Evolutionary conservation across 345 rosid species (phyloP).

Genomic region (Citrus unshiu): DNA sequence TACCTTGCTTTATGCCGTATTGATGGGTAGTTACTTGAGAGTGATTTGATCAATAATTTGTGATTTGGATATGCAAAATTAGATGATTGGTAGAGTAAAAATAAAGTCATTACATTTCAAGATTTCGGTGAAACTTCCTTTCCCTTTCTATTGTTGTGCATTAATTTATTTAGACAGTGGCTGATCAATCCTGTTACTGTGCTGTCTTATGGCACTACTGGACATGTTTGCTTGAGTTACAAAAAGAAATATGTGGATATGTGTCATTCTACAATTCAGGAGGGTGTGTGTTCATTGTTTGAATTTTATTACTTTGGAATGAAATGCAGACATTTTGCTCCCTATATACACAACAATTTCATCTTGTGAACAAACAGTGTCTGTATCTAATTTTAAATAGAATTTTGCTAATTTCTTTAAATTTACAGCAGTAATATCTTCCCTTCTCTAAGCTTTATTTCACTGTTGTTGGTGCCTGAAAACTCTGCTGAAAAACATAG

Average conservation of each 20-base stretch:
- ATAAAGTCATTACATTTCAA: background rate
- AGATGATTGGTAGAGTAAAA: background rate
- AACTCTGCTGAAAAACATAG: constrained; percentile 40
- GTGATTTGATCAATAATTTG: constrained; percentile 2
- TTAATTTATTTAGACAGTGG: background rate
- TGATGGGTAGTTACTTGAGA: constrained; percentile 4
- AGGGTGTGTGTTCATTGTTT: constrained; percentile 20
- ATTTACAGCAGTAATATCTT: constrained; percentile 30
- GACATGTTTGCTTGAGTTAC: constrained; percentile 15
- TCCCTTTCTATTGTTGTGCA: background rate
- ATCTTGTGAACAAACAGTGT: constrained; percentile 24
- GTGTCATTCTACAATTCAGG: constrained; percentile 15
- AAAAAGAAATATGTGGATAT: background rate
- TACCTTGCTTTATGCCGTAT: constrained; percentile 2
- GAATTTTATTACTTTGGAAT: constrained; percentile 19
- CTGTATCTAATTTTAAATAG: constrained; percentile 16
- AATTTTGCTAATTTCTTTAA: constrained; percentile 18
- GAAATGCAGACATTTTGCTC: constrained; percentile 18
- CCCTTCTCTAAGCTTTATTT: constrained; percentile 33
- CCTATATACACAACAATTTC: constrained; percentile 19
- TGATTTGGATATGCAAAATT: background rate
- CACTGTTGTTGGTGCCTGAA: constrained; percentile 39
- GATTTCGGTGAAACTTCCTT: background rate
- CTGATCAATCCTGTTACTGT: background rate
- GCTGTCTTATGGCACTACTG: constrained; percentile 8